Base-by-base conservation (phyloP, 148 eudicot species). In the Fagopyrum homotropicum region DNA sequence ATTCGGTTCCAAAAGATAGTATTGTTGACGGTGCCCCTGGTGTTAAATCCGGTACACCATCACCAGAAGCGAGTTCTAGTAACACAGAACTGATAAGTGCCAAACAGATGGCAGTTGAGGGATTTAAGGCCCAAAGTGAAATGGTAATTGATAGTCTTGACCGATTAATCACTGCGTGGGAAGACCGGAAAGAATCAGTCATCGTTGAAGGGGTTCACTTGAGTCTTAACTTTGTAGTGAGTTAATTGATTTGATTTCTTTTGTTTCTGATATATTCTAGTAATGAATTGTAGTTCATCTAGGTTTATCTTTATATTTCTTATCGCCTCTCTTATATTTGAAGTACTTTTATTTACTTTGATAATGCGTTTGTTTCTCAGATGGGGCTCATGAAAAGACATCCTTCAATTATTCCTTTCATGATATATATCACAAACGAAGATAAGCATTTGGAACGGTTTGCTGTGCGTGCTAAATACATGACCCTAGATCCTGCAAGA, bases 301-400 rank as follows among this genome's bases (percentile, higher is more conserved):
- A 30, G n/a, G 11, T 64, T 30, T 5, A 11, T 5, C 40, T 35
- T 14, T 40, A 10, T 64, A 64, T 64, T 11, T 35, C n/a, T 64
- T 40, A 35, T 64, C 14, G 45, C 46, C 40, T 40, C 44, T 5
- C 17, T 35, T 9, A 56, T 30, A 30, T 11, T 35, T 35, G 45
- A 64, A 30, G 66, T 40, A 12, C 40, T 26, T 64, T 40, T 30
- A 7, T 35, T 64, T 64, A 64, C 16, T 64, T 64, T 64, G 70
- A 64, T 64, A n/a, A 61, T 61, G 69, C 45, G 6, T 78, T 70
- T 73, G 43, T 40, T 73, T 57, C 79, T 78, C 95, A 94, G 98
- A 94, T 94, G 98, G 97, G 97, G 71, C 96, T 94, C 56, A 94
- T 94, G 98, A 91, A 94, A 83, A 94, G 92, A 77, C 98, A 94